Conservation (phyloP, 2,329 filamentous ascomycete species). For the Cladosporium sp. region DNA sequence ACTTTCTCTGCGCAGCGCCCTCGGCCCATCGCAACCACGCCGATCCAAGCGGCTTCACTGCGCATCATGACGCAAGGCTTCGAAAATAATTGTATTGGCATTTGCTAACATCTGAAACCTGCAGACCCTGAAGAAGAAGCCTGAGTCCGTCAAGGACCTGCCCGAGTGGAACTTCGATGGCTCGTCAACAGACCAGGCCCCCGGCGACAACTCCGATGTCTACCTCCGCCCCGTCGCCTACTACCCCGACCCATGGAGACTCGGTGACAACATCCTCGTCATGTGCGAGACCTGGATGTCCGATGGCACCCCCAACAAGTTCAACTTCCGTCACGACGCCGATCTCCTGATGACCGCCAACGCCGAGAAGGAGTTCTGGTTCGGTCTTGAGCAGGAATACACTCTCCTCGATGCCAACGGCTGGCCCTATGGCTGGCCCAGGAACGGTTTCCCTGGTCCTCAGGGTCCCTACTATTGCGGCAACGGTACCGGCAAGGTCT, state of each 20-base stretch:
- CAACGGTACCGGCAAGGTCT: slow-evolving; percentile 95
- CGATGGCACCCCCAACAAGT: slow-evolving; percentile 95
- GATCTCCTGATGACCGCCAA: slow-evolving; percentile 86
- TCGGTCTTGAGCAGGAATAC: slow-evolving; percentile 97
- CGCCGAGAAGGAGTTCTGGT: slow-evolving; percentile 83
- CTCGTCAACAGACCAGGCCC: slow-evolving; percentile 87
- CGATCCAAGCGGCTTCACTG: not conserved
- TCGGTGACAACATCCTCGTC: slow-evolving; percentile 86
- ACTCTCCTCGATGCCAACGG: slow-evolving; percentile 81
- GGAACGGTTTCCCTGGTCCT: slow-evolving; percentile 82
- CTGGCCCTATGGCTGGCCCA: slow-evolving; percentile 89
- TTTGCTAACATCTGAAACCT: slow-evolving; percentile 8
- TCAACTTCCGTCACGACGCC: slow-evolving; percentile 93
- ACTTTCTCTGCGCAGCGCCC: not conserved
- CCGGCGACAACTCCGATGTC: slow-evolving; percentile 94
- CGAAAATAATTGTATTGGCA: not conserved
- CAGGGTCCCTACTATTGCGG: slow-evolving; percentile 97
- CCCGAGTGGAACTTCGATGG: slow-evolving; percentile 82
- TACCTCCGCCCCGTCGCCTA: slow-evolving; percentile 88
- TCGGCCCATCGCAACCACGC: not conserved
- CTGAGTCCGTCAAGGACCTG: slow-evolving; percentile 58
- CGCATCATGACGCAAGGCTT: slow-evolving; percentile 7
- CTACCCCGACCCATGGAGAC: slow-evolving; percentile 89
- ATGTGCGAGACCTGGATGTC: slow-evolving; percentile 92
- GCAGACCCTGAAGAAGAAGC: slow-evolving; percentile 61